Base-by-base conservation (phyloP, 306 rosid species). In the Ormosia emarginata region DNA sequence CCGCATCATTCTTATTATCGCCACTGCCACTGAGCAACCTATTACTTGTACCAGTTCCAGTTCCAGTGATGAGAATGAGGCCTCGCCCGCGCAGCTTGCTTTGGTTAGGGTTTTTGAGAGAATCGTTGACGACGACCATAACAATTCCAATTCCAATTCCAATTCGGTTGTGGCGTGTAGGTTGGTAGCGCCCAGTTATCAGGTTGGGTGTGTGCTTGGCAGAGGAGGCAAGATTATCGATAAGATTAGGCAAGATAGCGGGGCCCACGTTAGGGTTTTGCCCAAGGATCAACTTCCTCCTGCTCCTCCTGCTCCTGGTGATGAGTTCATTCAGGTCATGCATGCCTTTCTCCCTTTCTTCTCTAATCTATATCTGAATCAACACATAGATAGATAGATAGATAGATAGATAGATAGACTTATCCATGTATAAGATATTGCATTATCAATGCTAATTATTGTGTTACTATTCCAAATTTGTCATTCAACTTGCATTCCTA, bases 161-260 rank as follows among this genome's bases (percentile, higher is more conserved):
- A 24, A 79, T 53, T 77, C 30, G 14, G 56, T 80, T 37, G 87
- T 82, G n/a, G 79, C 80, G 33, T 92, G 92, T 84, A 81, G 89
- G 82, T 81, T 94, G 84, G 39, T 94, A 76, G 95, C 91, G 17
- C 91, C 89, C 40, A 80, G 86, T 65, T 85, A 83, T 79, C 94
- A 90, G 68, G 95, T 91, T 71, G 94, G 97, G 2, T 75, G 88
- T 46, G 90, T 89, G 65, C 88, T 89, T 39, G 95, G 95, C 2
- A 85, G 95, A 81, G 92, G 94, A 15, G 98, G 92, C 2, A 92
- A 88, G 78, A 78, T 81, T 66, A 85, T 91, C 71, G 97, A 92
- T 75, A 94, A 87, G 76, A 88, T 94, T 3, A 89, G 93, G 77
- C 93, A 81, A 56, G 95, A 94, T 40, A 92, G 87, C 72, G 93